Percentiles rank a stretch among this genome's conserved stretches.
These are phyloP conservation scores for Trichosporon ovoides DNA, from an alignment of 1,284 basidiomycete genomes.

Conservation along the genomic window DNA sequence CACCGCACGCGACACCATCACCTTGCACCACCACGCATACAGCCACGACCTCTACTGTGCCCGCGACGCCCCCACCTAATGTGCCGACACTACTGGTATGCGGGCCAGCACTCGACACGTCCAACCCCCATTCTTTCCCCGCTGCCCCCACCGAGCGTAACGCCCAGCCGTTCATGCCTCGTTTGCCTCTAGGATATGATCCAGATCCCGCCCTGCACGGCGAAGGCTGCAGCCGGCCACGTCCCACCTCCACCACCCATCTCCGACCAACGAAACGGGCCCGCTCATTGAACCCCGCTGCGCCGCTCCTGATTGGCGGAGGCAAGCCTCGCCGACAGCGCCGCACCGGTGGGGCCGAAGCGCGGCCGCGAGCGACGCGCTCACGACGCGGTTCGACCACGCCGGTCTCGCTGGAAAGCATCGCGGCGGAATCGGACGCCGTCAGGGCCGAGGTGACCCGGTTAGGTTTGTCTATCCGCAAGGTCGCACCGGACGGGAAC, in stretches of 20 bases:
- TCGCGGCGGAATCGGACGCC: slow-evolving; percentile 24
- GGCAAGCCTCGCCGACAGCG: slow-evolving; percentile 4
- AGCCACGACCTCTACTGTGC: slow-evolving; percentile 1
- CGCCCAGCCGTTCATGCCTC: neutral
- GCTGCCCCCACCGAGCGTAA: neutral
- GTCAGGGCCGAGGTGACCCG: slow-evolving; percentile 29
- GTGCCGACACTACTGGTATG: neutral
- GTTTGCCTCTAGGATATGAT: slow-evolving; percentile 15
- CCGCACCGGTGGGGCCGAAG: neutral
- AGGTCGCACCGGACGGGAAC: slow-evolving; percentile 45
- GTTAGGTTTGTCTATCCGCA: slow-evolving; percentile 32
- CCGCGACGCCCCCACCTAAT: neutral
- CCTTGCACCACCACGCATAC: neutral
- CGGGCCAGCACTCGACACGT: neutral
- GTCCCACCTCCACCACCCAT: neutral
- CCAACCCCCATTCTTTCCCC: neutral
- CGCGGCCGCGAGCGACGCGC: slow-evolving; percentile 15
- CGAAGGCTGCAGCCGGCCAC: slow-evolving; percentile 15
- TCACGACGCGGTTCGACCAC: slow-evolving; percentile 17
- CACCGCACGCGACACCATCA: neutral
- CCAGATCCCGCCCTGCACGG: slow-evolving; percentile 17
- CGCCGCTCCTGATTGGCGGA: slow-evolving; percentile 6
- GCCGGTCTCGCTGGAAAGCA: slow-evolving; percentile 24
- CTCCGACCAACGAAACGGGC: neutral
- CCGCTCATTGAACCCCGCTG: neutral